Base-by-base conservation (phyloP, 1,139 yeast species). In the Sugiyamaella grinbergsii region DNA sequence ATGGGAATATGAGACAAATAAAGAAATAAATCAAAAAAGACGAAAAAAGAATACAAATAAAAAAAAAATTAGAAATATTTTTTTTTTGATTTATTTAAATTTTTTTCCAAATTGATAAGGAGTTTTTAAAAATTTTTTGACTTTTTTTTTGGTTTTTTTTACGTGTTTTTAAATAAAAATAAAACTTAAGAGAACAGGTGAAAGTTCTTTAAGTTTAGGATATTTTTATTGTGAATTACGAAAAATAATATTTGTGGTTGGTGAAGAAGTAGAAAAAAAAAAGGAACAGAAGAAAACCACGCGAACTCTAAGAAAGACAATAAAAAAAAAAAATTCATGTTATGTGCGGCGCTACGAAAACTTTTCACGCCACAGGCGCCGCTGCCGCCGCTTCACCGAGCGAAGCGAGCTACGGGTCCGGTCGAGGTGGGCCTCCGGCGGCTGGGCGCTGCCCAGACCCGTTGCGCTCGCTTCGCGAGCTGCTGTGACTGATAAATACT, bases 121-220 rank as follows among this genome's bases (percentile, higher is more conserved):
- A 44, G 50, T 49, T 56, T 47, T 45, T 33, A 43, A 24, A 33
- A 40, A 48, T 54, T 56, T 56, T 56, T 48, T 29, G 42, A 47
- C 46, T 51, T 57, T 57, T 58, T 57, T 52, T 49, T 40, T 41
- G 37, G 51, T 54, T 56, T 54, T 52, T 49, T 46, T 33, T 42
- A 47, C 51, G 47, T 29, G 48, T 36, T 34, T n/a, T 36, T 33
- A 42, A 46, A 42, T 26, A 49, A 32, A 22, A 32, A 48, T 38
- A 33, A 42, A 46, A 46, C 31, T 29, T 42, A 20, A 13, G 33
- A 41, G 38, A 36, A 36, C 37, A 33, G 22, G 29, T 22, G 22
- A 36, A 31, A 13, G n/a, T 28, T 32, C 34, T 38, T 24, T 19
- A 41, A 36, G 40, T 28, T n/a, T 44, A 24, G 31, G 19, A 33